A percentile compares a stretch with the other conserved stretches of the same genome.
Conservation (phyloP, 768 basidiomycete species). For the Pleurotus eryngii region DNA sequence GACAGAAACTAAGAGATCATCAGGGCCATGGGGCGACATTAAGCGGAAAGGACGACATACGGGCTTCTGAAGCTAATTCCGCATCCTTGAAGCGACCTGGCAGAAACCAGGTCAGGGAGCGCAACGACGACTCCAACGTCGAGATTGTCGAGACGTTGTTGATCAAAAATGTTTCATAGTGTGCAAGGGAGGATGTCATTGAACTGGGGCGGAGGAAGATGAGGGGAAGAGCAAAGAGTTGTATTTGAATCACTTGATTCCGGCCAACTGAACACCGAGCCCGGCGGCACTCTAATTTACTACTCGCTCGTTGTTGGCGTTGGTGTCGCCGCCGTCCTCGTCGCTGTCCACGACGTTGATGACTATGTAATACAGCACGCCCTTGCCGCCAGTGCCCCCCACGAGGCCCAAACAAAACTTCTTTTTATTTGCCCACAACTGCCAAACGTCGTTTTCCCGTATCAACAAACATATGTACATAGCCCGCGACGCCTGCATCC, state of each 20-base stretch:
- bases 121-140: conserved; percentile 82
- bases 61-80: conserved; percentile 89
- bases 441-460: background rate
- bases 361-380: background rate
- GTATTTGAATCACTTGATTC: background rate
- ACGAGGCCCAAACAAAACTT: conserved; percentile 7
- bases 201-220: conserved; percentile 15
- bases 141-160: conserved; percentile 84
- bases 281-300: background rate
- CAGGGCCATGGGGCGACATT: conserved; percentile 10
- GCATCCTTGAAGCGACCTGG: conserved; percentile 98
- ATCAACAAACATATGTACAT: conserved; percentile 5
- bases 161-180: conserved; percentile 81
- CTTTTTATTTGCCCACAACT: conserved; percentile 4
- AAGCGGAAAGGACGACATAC: conserved; percentile 37
- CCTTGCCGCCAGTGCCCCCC: background rate
- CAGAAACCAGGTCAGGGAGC: conserved; percentile 92
- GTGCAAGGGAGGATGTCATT: conserved; percentile 65
- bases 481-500: background rate
- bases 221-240: conserved; percentile 2
- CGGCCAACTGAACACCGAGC: background rate
- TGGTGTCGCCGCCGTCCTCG: background rate
- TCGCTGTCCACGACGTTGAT: background rate
- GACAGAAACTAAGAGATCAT: conserved; percentile 67
- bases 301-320: no score